Evolutionary conservation across 139 green algal species (phyloP), one percentile per base, ranked within the genome.

Genomic region (Ulvella scutata): DNA sequence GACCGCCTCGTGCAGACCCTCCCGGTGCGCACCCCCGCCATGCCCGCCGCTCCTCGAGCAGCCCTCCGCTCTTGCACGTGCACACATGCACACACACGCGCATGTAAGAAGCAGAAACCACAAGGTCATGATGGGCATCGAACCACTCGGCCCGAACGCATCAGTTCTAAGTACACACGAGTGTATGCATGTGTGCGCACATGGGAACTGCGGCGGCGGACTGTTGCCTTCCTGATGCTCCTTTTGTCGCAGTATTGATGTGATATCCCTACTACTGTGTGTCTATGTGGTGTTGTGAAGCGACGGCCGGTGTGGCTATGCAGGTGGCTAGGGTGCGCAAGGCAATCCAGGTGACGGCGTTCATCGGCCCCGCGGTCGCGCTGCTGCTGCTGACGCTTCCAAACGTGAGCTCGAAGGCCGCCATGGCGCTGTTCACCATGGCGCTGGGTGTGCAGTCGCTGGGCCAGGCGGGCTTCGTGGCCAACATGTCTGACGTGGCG

Each of bases 401-500:
- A 0, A 43, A 9, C 36, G 78, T 84, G 72, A 76, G 74, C 20
- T 75, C 13, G 37, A 34, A 40, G 37, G 13, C 31, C 10, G 88
- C 88, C 21, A 76, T 93, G 17, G 72, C 76, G 20, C 78, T 76
- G 44, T 90, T 96, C 85, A 93, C 88, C 4, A 61, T 84, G 3
- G 90, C 90, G 9, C 81, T 96, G 4, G 90, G 89, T 51, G 87
- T 87, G 59, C 93, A 88, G 0, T 93, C 88, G 0, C 79, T 96
- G 4, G 89, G 90, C 37, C 82, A 89, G 77, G 90, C 86, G 6
- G 89, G 88, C 0, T 95, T 96, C 78, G 88, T 93, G 10, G 88
- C 88, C 23, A 95, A 94, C 79, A 94, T 96, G 84, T 88, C 84
- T 9, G 92, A 97, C 77, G 87, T 97, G 38, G 91, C 92, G 3